These are phyloP conservation scores for Globisporangium rhizosaccharum DNA, from an alignment of 352 stramenopile genomes.

Conservation along the genomic window DNA sequence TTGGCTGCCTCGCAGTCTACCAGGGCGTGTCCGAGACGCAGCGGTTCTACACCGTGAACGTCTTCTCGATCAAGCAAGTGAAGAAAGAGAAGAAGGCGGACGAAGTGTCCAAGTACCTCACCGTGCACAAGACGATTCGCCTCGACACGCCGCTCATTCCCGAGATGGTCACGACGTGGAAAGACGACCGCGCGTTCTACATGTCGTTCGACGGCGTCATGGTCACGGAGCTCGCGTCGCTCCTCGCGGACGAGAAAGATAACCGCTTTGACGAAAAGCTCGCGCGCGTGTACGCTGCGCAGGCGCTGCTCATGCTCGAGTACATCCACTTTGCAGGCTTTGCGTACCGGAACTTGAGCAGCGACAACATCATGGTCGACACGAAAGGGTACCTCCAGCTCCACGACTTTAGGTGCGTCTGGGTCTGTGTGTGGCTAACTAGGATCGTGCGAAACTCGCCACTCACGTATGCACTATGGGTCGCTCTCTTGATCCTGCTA, in stretches of 20 bases:
- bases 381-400: constrained; percentile 77
- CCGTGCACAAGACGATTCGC: constrained; percentile 56
- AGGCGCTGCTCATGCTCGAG: constrained; percentile 79
- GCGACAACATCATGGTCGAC: constrained; percentile 82
- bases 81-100: constrained; percentile 63
- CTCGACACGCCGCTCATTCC: constrained; percentile 65
- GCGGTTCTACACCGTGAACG: constrained; percentile 72
- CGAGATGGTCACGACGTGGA: constrained; percentile 73
- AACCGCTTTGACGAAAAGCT: constrained; percentile 50
- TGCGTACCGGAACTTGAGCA: constrained; percentile 82
- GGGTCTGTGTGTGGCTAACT: neutral
- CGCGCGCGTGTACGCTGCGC: constrained; percentile 55
- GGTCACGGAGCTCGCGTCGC: constrained; percentile 54
- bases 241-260: constrained; percentile 56
- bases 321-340: constrained; percentile 77
- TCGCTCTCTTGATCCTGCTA: neutral
- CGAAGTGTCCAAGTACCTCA: constrained; percentile 67
- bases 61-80: constrained; percentile 69
- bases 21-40: constrained; percentile 56
- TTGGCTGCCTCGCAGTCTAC: constrained; percentile 66
- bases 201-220: constrained; percentile 70
- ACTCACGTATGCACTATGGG: too few species aligned
- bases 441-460: neutral
- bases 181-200: constrained; percentile 76
- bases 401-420: constrained; percentile 65